These are phyloP conservation scores for Fusarium kyushuense DNA, from an alignment of 2,329 filamentous ascomycete genomes.

Conservation along the genomic window DNA sequence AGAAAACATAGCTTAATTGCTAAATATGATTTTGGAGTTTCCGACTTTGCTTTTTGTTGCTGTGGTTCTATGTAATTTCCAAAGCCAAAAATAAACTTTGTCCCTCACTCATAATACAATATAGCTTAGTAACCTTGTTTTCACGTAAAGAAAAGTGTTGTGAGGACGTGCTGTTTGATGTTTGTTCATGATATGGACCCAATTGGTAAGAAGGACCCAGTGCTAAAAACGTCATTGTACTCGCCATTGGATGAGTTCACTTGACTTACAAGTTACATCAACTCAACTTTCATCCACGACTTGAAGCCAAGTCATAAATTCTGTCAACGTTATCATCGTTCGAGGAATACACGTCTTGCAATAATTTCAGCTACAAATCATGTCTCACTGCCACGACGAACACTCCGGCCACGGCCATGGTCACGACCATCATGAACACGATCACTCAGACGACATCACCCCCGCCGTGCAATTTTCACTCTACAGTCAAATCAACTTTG, in stretches of 20 bases:
- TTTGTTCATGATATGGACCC: slow-evolving; percentile 26
- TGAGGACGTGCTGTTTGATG: slow-evolving; percentile 3
- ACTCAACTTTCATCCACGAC: slow-evolving; percentile 4
- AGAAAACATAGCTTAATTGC: background rate
- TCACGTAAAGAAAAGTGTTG: too few relatives aligned
- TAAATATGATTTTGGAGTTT: background rate
- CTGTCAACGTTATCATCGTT: background rate
- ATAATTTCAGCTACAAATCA: slow-evolving; percentile 27
- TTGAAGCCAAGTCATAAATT: background rate
- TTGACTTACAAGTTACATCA: slow-evolving; percentile 40
- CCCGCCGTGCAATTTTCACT: slow-evolving; percentile 91
- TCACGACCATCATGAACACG: slow-evolving; percentile 73
- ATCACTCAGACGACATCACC: slow-evolving; percentile 92
- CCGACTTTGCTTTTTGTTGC: background rate
- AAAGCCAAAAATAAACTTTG: too few relatives aligned
- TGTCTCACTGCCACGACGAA: slow-evolving; percentile 65
- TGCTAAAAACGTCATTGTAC: slow-evolving; percentile 41
- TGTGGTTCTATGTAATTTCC: too few relatives aligned
- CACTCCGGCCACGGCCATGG: slow-evolving; percentile 65
- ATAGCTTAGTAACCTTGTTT: too few relatives aligned
- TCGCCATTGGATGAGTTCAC: slow-evolving; percentile 16
- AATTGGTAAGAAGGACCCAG: slow-evolving; percentile 4
- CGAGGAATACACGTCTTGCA: background rate
- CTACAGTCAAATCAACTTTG: slow-evolving; percentile 93
- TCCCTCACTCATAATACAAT: too few relatives aligned